phyloP scores from a whole-genome alignment of 148 eudicot species.

The Silene conica region DNA sequence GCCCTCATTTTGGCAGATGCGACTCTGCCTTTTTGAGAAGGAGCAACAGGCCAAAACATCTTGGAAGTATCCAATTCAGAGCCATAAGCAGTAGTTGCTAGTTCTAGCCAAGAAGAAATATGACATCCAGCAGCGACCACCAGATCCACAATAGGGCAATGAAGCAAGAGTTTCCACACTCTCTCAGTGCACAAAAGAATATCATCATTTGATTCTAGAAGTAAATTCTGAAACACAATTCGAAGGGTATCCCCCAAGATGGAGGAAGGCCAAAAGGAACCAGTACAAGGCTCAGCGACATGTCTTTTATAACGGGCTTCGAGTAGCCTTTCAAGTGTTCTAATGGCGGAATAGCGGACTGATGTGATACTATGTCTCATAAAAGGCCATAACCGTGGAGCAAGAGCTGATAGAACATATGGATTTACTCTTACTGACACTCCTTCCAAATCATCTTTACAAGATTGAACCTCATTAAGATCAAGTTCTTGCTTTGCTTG shows the following conservation, averaged over 20 bases:
- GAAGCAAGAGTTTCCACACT: conserved; percentile 86
- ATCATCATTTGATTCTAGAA: conserved; percentile 84
- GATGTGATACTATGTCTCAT: conserved; percentile 97
- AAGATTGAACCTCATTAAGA: conserved; percentile 57
- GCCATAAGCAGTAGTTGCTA: conserved; percentile 88
- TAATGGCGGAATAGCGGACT: conserved; percentile 94
- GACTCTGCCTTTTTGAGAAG: conserved; percentile 79
- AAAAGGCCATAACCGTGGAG: conserved; percentile 98
- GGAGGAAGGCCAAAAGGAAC: conserved; percentile 89
- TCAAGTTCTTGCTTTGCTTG: conserved; percentile 52
- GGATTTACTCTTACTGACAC: conserved; percentile 50
- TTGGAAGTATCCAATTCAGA: conserved; percentile 72
- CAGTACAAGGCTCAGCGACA: conserved; percentile 43
- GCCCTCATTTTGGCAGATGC: conserved; percentile 92
- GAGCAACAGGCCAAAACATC: conserved; percentile 93
- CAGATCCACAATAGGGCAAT: conserved; percentile 69
- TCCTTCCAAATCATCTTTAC: conserved; percentile 49
- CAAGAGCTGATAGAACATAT: conserved; percentile 66
- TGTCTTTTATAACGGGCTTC: conserved; percentile 80
- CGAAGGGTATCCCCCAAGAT: conserved; percentile 87
- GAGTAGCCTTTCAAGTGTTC: conserved; percentile 93
- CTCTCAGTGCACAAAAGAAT: conserved; percentile 86
- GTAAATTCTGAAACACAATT: conserved; percentile 89
- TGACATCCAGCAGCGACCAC: conserved; percentile 60
- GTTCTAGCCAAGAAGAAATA: conserved; percentile 83